Conservation (phyloP, 805 yeast genomes). For the Tetrapisispora pingtungensis region DNA sequence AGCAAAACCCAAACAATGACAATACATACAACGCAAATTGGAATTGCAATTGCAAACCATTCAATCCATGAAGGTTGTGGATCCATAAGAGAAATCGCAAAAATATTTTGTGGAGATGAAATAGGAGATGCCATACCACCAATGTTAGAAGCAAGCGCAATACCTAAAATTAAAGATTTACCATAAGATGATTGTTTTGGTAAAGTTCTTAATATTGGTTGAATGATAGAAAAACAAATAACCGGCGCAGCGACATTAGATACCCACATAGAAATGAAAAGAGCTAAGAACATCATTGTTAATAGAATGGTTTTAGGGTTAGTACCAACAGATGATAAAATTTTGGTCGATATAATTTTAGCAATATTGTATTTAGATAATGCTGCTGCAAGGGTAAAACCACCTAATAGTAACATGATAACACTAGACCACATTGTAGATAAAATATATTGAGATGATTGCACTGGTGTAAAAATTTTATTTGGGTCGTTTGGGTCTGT, state of each 20-base stretch:
- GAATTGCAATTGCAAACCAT: conserved; percentile 85
- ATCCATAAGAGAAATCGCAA: conserved; percentile 79
- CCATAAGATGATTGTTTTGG: conserved; percentile 72
- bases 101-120: conserved; percentile 92
- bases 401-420: conserved; percentile 81
- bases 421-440: conserved; percentile 93
- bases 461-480: conserved; percentile 47
- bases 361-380: conserved; percentile 86
- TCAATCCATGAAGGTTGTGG: conserved; percentile 83
- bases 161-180: conserved; percentile 77
- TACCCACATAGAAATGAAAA: conserved; percentile 89
- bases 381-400: conserved; percentile 92
- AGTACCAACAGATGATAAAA: conserved; percentile 76
- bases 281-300: conserved; percentile 76
- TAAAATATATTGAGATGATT: conserved; percentile 61
- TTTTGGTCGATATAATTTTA: conserved; percentile 70
- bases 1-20: conserved; percentile 65
- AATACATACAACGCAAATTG: conserved; percentile 58
- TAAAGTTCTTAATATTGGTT: conserved; percentile 75
- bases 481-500: conserved; percentile 41
- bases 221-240: conserved; percentile 79
- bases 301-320: conserved; percentile 68
- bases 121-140: conserved; percentile 98
- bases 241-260: conserved; percentile 97
- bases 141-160: conserved; percentile 84